Evolutionary conservation across 1,284 basidiomycete species (phyloP), one percentile per base, ranked within the genome.

Genomic region (Austroboletus niveus): DNA sequence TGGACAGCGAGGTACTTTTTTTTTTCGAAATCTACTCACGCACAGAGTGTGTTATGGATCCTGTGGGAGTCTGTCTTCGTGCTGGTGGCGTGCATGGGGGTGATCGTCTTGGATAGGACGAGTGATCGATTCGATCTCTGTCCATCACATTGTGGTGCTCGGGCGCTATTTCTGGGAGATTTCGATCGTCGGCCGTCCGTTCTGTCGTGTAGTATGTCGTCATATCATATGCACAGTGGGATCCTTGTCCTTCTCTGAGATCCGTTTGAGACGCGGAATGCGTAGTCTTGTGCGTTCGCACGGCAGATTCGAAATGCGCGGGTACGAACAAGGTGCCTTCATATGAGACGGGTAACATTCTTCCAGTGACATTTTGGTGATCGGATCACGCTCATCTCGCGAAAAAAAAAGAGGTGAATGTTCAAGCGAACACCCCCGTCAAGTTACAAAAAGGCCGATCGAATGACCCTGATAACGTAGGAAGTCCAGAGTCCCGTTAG

Each of bases 31-130:
- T 49, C 34, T 55, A 61, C 60, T 63, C 64, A 63, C 55, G 44
- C 44, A 40, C 5, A 31, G 20, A 40, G 41, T 54, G 14, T 52
- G 14, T 52, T 40, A 34, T 9, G 51, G 43, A 51, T 41, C 47
- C 49, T 32, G 20, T 65, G 63, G 50, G 63, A 63, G 61, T 45
- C 48, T 41, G 45, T 45, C 41, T 29, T 49, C 40, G 27, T 8
- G 8, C 31, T 20, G 15, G 5, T 17, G 36, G 15, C n/a, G 9
- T 38, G 17, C 15, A 35, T 35, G 34, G 11, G 35, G 10, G 53
- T 35, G 32, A 55, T 49, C 57, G 45, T 24, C 35, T 53, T 46
- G 47, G 39, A 51, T 34, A 14, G 39, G 58, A 52, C 38, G 36
- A 14, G 8, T 3, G 36, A 5, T 22, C 29, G 29, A 49, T 56